Conservation (phyloP, 371 early-diverging fungal genomes). For the Mortierella sp. region DNA sequence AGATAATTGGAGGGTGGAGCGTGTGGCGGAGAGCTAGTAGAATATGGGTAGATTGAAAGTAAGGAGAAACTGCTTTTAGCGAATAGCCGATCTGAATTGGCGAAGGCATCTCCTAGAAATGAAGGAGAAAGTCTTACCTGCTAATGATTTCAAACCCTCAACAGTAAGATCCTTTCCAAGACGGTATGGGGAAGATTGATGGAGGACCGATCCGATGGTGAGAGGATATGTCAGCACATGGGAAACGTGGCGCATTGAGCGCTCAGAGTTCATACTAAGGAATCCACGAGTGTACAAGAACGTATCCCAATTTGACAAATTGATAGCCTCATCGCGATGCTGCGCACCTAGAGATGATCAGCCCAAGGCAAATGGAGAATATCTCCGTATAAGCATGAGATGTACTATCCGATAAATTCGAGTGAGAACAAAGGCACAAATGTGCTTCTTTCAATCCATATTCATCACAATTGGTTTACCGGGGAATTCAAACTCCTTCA, state of each 20-base stretch:
- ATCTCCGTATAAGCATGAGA: no score
- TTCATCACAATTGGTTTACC: constrained; percentile 45
- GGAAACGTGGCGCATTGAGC: constrained; percentile 86
- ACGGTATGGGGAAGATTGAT: constrained; percentile 80
- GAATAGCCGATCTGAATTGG: not conserved
- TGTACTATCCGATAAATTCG: not conserved
- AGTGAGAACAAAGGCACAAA: not conserved
- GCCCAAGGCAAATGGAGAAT: not conserved
- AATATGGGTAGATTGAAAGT: not conserved
- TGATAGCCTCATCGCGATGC: constrained; percentile 82
- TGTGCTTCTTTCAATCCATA: not conserved
- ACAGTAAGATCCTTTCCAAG: constrained; percentile 76
- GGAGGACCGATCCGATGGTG: constrained; percentile 84
- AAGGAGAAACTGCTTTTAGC: not conserved
- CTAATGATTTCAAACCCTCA: constrained; percentile 79
- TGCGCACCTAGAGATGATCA: constrained; percentile 66
- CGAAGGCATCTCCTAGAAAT: constrained; percentile 39
- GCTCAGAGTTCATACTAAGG: constrained; percentile 78
- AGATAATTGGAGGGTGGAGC: constrained; percentile 64
- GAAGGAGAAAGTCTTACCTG: constrained; percentile 59
- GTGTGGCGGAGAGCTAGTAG: constrained; percentile 76
- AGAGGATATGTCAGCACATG: constrained; percentile 87
- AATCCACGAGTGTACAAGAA: constrained; percentile 88
- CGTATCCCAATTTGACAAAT: constrained; percentile 86
- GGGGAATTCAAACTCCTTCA: constrained; percentile 89